Conservation (phyloP, 441 rosid genomes). For the Sinapis alba region DNA sequence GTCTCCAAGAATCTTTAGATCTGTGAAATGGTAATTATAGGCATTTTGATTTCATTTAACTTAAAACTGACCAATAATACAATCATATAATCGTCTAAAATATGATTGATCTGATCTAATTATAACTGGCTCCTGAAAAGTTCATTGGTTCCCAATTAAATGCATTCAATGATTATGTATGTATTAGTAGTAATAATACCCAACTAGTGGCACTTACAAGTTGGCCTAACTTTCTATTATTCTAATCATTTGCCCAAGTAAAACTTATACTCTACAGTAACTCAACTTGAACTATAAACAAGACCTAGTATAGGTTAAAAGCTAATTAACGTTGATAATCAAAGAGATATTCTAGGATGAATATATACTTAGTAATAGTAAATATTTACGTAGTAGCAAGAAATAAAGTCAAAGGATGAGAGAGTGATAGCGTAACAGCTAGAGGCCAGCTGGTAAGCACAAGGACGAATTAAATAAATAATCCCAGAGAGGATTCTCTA, state of each 20-base stretch:
- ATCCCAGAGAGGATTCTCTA: constrained; percentile 31
- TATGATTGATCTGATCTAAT: constrained; percentile 17
- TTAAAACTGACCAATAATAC: constrained; percentile 3
- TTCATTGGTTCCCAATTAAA: constrained; percentile 18
- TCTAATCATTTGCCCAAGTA: background rate
- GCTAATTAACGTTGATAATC: background rate
- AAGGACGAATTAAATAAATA: constrained; percentile 39
- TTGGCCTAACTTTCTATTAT: constrained; percentile 10
- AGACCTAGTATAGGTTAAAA: background rate
- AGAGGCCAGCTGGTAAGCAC: constrained; percentile 36
- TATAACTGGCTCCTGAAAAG: constrained; percentile 18
- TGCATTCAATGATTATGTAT: constrained; percentile 29
- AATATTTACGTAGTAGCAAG: background rate
- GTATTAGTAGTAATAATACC: constrained; percentile 5
- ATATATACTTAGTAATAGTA: background rate
- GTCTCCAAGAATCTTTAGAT: constrained; percentile 28
- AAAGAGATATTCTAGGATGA: background rate
- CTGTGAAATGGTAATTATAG: constrained; percentile 14
- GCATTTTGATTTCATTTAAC: background rate
- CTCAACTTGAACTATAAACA: background rate
- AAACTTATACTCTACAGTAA: background rate
- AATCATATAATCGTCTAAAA: background rate
- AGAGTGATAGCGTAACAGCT: constrained; percentile 33
- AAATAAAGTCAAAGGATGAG: constrained; percentile 27
- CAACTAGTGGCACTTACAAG: constrained; percentile 22